These are phyloP conservation scores for Nemania sp. DNA, from an alignment of 2,329 filamentous ascomycete species.

Conservation along the genomic window DNA sequence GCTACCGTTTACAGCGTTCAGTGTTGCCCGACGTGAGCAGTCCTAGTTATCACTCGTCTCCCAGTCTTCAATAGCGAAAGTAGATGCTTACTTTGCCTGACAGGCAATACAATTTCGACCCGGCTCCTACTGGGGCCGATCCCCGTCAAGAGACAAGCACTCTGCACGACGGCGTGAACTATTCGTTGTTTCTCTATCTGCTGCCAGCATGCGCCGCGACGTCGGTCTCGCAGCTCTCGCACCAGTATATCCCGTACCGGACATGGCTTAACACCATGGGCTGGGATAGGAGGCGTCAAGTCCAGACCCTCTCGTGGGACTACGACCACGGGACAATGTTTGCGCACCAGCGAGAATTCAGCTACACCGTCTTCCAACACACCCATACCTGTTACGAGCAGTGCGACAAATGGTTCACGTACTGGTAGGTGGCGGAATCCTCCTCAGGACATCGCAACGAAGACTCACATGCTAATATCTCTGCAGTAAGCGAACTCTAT, in stretches of 20 bases:
- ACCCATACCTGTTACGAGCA: conserved; percentile 31
- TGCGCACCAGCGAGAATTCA: not conserved
- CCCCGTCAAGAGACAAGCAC: conserved; percentile 16
- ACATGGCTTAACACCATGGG: conserved; percentile 21
- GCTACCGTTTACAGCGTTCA: conserved; percentile 11
- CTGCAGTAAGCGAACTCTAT: conserved; percentile 11
- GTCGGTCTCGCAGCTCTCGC: conserved; percentile 24
- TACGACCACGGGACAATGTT: conserved; percentile 26
- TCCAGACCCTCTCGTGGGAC: conserved; percentile 23
- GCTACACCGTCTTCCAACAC: conserved; percentile 27
- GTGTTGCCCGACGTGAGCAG: conserved; percentile 29
- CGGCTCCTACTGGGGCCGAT: not conserved
- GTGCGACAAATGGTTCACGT: conserved; percentile 25
- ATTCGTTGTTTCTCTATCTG: conserved; percentile 20
- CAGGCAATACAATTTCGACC: conserved; percentile 21
- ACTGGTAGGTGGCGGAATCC: conserved; percentile 10
- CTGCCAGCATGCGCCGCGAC: conserved; percentile 23
- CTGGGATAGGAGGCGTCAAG: conserved; percentile 27
- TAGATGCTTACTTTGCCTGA: not conserved
- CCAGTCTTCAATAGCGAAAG: not conserved
- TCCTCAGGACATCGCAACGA: not conserved
- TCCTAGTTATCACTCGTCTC: not conserved
- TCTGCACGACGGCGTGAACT: conserved; percentile 17
- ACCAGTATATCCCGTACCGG: conserved; percentile 22
- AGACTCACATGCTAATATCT: not conserved